These are phyloP conservation scores for Alternaria dauci DNA, from an alignment of 2,329 filamentous ascomycete species.

Conservation along the genomic window DNA sequence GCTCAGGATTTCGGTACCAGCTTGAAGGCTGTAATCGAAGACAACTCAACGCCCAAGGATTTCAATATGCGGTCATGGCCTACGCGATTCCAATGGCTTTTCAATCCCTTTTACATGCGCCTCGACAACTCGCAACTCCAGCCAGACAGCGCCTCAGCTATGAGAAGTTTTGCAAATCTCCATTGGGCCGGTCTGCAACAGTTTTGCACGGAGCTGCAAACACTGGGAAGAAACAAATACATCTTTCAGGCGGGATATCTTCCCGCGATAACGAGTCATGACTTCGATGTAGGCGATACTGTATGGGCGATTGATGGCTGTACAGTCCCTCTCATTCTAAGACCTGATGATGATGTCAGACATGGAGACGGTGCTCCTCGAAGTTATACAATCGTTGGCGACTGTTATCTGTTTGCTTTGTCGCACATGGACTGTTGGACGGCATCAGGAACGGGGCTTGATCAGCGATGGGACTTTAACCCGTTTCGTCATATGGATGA, in stretches of 20 bases:
- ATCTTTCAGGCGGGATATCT: conserved; percentile 19
- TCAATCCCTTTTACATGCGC: conserved; percentile 7
- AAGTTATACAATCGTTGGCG: conserved; percentile 14
- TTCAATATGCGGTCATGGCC: conserved; percentile 13
- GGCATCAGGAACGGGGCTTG: conserved; percentile 13
- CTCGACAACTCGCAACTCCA: neutral
- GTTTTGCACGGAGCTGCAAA: conserved; percentile 17
- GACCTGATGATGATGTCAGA: neutral
- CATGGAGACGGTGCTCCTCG: neutral
- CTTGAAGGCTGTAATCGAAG: conserved; percentile 5
- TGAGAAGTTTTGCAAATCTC: neutral
- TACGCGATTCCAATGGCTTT: conserved; percentile 13
- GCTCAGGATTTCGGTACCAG: conserved; percentile 7
- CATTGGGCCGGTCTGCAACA: conserved; percentile 5
- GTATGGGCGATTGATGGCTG: conserved; percentile 24
- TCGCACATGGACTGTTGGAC: conserved; percentile 20
- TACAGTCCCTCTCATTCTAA: conserved; percentile 15
- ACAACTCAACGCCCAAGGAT: neutral
- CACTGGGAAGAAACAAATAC: conserved; percentile 9
- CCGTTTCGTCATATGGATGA: conserved; percentile 21
- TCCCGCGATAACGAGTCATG: conserved; percentile 8
- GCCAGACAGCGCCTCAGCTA: neutral
- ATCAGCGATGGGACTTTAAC: conserved; percentile 21
- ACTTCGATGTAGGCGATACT: conserved; percentile 16
- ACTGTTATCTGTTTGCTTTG: conserved; percentile 19